These are phyloP conservation scores for Immersiporthe knoxdaviesiana DNA, from an alignment of 2,329 filamentous ascomycete genomes.

Conservation along the genomic window DNA sequence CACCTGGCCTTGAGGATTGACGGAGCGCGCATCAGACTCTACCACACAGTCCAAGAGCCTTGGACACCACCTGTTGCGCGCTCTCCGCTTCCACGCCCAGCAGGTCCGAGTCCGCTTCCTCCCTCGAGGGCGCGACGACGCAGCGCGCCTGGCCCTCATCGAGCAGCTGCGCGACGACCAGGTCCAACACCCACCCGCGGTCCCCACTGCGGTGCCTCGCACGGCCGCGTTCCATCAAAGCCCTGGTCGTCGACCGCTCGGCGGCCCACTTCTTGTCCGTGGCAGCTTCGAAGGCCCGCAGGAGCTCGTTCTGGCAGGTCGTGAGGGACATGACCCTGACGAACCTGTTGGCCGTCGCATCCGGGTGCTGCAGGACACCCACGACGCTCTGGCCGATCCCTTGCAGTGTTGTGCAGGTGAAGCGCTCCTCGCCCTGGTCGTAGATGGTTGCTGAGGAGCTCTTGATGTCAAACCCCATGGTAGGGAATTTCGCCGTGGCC, in stretches of 20 bases:
- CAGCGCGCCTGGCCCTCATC: constrained; percentile 37
- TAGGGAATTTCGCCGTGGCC: constrained; percentile 32
- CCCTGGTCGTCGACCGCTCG: constrained; percentile 7
- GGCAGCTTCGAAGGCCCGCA: constrained; percentile 34
- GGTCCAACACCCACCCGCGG: constrained; percentile 36
- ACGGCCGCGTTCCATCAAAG: constrained; percentile 24
- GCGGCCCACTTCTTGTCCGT: constrained; percentile 34
- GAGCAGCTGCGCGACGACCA: constrained; percentile 38
- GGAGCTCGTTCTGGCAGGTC: constrained; percentile 26
- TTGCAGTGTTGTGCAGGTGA: constrained; percentile 52
- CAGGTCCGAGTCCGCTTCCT: constrained; percentile 35
- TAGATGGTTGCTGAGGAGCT: constrained; percentile 43
- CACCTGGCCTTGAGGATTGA: background rate
- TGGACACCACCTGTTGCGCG: constrained; percentile 35
- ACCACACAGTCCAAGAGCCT: constrained; percentile 28
- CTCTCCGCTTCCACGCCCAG: constrained; percentile 37
- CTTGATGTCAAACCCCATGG: constrained; percentile 38
- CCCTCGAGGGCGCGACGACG: constrained; percentile 33
- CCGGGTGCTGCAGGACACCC: constrained; percentile 51
- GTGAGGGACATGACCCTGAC: constrained; percentile 49
- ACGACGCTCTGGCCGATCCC: constrained; percentile 53
- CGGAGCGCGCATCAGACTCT: background rate
- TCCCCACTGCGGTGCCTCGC: constrained; percentile 32
- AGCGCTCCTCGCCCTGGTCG: constrained; percentile 53
- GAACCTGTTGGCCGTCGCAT: constrained; percentile 56